Conservation (phyloP, 73 alveolate species). For the Tetrahymena borealis region DNA sequence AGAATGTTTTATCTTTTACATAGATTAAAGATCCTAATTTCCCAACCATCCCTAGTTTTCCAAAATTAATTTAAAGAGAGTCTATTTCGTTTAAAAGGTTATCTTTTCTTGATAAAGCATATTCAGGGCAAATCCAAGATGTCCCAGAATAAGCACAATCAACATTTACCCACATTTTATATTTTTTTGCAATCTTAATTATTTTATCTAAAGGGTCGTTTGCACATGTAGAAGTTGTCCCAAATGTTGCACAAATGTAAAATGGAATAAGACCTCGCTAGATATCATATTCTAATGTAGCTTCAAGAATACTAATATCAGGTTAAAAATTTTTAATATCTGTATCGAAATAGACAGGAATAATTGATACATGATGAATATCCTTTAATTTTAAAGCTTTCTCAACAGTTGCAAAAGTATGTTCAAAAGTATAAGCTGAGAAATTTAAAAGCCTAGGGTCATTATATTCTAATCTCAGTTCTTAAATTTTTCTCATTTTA, state of each 20-base stretch:
- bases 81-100: conserved; percentile 8
- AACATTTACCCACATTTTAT: conserved; percentile 40
- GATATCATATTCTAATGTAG: conserved; percentile 12
- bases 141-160: conserved; percentile 45
- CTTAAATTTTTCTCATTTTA: conserved; percentile 21
- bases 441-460: conserved; percentile 7
- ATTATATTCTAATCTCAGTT: neutral
- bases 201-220: conserved; percentile 25
- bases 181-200: conserved; percentile 6
- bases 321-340: neutral
- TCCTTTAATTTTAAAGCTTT: conserved; percentile 28
- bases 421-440: conserved; percentile 11
- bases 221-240: conserved; percentile 44
- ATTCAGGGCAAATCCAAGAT: conserved; percentile 34
- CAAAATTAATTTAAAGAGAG: conserved; percentile 29
- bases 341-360: conserved; percentile 8
- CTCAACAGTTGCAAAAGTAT: conserved; percentile 17
- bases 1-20: conserved; percentile 13
- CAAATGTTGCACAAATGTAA: conserved; percentile 7
- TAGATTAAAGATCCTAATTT: conserved; percentile 15
- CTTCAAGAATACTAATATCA: conserved; percentile 6
- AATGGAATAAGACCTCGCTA: conserved; percentile 24
- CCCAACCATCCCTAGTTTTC: conserved; percentile 30
- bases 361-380: neutral
- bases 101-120: conserved; percentile 1